Base-by-base conservation (phyloP, 495 filamentous ascomycete species). In the Astrothelium macrocarpum region DNA sequence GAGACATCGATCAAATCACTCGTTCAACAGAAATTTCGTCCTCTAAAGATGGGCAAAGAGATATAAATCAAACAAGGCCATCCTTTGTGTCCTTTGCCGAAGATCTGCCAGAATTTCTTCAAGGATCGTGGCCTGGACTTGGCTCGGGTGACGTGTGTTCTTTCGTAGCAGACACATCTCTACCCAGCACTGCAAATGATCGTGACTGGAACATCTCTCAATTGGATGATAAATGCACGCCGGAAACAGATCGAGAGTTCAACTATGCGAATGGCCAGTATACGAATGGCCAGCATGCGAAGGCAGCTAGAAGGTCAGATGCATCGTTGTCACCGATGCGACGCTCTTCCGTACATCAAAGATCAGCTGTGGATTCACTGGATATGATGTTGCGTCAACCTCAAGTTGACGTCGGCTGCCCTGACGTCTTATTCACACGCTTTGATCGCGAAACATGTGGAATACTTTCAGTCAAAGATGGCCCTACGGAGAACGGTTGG, bases 401-500 rank as follows among this genome's bases (percentile, higher is more conserved):
- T 56, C 49, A 56, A 29, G 49, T 56, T 16, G 16, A 56, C 10
- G 23, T 56, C 9, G 49, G 49, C 32, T 85, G 80, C 58, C 79
- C 82, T 16, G 88, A 90, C 64, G 84, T 86, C 80, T 73, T 91
- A 20, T 80, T 87, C 10, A 64, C 85, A 31, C 81, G 86, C 32
- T 91, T 88, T 68, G 85, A 90, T 68, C 78, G 80, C 53, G 74
- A 87, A 29, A 92, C 89, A 0, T 91, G 88, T 67, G 86, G 87
- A 9, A 90, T 92, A 60, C 77, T 92, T 32, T 91, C 88, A 7
- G 78, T 92, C 60, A 84, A 84, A 65, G 88, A 91, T 73, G 89
- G 88, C 0, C 79, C 78, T 14, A 82, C 77, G 25, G 88, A 91
- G 70, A 92, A 92, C 67, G 88, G 88, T 1, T 92, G 89, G 89